Conservation (phyloP, 331 rosid genomes). For the Malus hybrid region DNA sequence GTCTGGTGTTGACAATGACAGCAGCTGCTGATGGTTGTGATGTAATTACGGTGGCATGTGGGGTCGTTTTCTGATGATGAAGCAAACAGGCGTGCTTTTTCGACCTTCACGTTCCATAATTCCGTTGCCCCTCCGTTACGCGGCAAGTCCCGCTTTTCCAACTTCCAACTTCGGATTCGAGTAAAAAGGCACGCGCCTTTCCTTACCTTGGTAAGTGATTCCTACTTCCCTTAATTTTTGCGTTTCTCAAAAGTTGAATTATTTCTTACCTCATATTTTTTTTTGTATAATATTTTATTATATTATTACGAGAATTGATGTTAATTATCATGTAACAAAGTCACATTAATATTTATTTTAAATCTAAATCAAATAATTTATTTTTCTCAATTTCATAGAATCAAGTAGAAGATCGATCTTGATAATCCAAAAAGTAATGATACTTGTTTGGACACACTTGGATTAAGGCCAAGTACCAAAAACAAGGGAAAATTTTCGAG, state of each 20-base stretch:
- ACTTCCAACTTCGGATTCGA: constrained; percentile 9
- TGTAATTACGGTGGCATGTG: constrained; percentile 22
- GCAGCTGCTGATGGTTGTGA: not conserved
- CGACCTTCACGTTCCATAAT: constrained; percentile 35
- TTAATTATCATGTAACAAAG: accelerated
- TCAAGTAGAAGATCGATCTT: no score
- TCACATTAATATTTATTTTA: no score
- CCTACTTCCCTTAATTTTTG: constrained; percentile 6
- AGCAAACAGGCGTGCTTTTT: constrained; percentile 52
- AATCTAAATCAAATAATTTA: no score
- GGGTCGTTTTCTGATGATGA: constrained; percentile 43
- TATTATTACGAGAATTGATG: no score
- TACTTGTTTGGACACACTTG: no score
- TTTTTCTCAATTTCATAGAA: no score
- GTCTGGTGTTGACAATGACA: not conserved
- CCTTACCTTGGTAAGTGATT: not conserved
- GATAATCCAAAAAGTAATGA: no score
- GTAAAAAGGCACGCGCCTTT: constrained; percentile 10
- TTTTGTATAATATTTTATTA: no score
- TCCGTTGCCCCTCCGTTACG: constrained; percentile 31
- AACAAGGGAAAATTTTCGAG: accelerated
- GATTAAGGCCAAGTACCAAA: no score
- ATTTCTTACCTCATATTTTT: no score
- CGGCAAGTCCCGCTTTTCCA: constrained; percentile 17
- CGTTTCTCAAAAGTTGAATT: no score